Evolutionary conservation across 2,329 filamentous ascomycete genomes (phyloP), one percentile per base, ranked within the genome.

Genomic region (Fusarium sp.): DNA sequence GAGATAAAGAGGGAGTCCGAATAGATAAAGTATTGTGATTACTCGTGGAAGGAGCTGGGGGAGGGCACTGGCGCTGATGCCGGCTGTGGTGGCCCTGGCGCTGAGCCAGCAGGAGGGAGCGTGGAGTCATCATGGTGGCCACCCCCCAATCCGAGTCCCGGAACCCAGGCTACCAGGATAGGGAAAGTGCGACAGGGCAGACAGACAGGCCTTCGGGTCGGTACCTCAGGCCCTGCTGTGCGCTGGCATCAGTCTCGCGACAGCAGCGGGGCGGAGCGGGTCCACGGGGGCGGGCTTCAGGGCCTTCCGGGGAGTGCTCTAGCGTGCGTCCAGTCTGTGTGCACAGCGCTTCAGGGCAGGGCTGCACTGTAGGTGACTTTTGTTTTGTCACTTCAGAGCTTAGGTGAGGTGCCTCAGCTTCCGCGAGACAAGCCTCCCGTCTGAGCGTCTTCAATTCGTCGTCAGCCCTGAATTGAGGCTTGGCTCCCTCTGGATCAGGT

Each of bases 121-220:
- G 73, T 75, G 73, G 73, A 65, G 73, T 75, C 72, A 76, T 68
- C 73, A 76, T 75, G 30, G 61, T 72, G 73, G 68, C 65, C 65
- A 71, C 60, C 68, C 65, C 69, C 61, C 61, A 63, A 65, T 64
- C 63, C 66, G 53, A 66, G 52, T 55, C 56, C 58, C 61, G 55
- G 66, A 57, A 66, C 43, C 67, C 47, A 60, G 62, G 69, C 18
- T 23, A 23, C 18, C 18, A 23, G 18, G 18, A 70, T 62, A 63
- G 60, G 69, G 56, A 60, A 68, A 70, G 68, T 62, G 66, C 63
- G 62, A 65, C 67, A 73, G 61, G 54, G 63, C 58, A 65, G 67
- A 53, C 23, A 37, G 51, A 18, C 27, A 36, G 51, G 11, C 37
- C 40, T 56, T 57, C 41, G 54, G 54, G 54, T 53, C 34, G 51